Evolutionary conservation across 257 asterid genomes (phyloP).

Genomic region (Mitragyna speciosa): DNA sequence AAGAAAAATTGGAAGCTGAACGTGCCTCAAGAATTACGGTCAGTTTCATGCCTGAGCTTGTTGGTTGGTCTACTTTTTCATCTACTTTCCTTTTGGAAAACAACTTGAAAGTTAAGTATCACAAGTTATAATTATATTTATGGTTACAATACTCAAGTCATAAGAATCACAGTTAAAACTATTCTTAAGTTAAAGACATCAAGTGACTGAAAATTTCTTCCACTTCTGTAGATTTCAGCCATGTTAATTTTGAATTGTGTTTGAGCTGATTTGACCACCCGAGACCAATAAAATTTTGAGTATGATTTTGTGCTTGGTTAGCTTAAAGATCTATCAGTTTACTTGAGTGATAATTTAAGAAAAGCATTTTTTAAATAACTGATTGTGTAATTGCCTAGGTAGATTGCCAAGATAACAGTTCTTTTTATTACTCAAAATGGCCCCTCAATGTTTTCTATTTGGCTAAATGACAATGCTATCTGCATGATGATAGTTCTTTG

Average conservation of each 20-base stretch:
- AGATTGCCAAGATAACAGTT: background rate
- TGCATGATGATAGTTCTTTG: background rate
- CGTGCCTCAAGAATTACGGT: slow-evolving; percentile 84
- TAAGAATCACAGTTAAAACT: background rate
- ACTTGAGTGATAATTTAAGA: background rate
- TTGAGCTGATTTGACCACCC: background rate
- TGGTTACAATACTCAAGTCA: no score
- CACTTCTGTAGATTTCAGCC: background rate
- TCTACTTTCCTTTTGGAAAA: background rate
- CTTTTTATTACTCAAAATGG: background rate
- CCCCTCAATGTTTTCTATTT: background rate
- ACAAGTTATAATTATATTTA: no score
- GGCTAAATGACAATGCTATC: background rate
- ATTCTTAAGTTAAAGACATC: background rate
- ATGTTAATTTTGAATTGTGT: background rate
- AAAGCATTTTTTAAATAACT: background rate
- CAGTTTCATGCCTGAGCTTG: slow-evolving; percentile 21
- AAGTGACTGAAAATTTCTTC: background rate
- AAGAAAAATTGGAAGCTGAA: slow-evolving; percentile 57
- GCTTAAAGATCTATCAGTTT: background rate
- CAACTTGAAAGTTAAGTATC: background rate
- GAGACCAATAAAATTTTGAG: background rate
- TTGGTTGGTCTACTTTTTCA: background rate
- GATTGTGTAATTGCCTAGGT: background rate
- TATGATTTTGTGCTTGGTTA: background rate